Evolutionary conservation across 495 filamentous ascomycete species (phyloP).

Genomic region (Oidiodendron maius): DNA sequence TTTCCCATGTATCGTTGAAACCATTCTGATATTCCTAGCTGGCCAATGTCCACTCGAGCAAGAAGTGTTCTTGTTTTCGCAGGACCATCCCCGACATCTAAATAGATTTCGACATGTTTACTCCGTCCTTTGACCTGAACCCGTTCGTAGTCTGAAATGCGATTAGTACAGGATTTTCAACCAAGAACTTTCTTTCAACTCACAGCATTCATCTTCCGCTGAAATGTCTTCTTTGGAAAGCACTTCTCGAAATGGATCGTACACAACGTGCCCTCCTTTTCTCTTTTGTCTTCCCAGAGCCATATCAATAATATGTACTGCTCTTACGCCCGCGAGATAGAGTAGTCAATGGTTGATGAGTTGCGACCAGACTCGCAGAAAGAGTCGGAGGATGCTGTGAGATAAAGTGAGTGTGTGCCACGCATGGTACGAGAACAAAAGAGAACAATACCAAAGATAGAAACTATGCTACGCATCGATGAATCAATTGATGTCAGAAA

Average conservation of each 20-base stretch:
- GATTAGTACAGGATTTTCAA: background rate
- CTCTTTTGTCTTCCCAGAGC: background rate
- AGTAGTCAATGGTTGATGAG: background rate
- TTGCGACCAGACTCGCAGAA: background rate
- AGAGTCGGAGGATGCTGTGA: slow-evolving; percentile 1
- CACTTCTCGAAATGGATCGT: slow-evolving; percentile 2
- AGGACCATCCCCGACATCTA: background rate
- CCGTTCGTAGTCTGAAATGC: background rate
- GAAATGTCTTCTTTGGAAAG: slow-evolving; percentile 2
- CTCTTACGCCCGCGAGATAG: background rate
- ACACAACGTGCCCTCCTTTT: background rate
- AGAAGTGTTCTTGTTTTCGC: background rate
- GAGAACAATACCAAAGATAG: background rate
- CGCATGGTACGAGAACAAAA: background rate
- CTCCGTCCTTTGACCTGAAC: slow-evolving; percentile 2
- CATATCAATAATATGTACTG: background rate
- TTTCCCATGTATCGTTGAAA: slow-evolving; percentile 3
- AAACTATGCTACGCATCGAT: background rate
- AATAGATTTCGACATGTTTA: slow-evolving; percentile 4
- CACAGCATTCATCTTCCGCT: background rate
- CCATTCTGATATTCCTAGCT: slow-evolving; percentile 3
- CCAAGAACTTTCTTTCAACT: background rate
- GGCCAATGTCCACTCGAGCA: background rate
- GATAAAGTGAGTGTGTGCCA: slow-evolving; percentile 1
- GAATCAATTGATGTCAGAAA: slow-evolving; percentile 1